Evolutionary conservation across 1,284 basidiomycete genomes (phyloP), one percentile per base, ranked within the genome.

Genomic region (Trichosporon sp.): DNA sequence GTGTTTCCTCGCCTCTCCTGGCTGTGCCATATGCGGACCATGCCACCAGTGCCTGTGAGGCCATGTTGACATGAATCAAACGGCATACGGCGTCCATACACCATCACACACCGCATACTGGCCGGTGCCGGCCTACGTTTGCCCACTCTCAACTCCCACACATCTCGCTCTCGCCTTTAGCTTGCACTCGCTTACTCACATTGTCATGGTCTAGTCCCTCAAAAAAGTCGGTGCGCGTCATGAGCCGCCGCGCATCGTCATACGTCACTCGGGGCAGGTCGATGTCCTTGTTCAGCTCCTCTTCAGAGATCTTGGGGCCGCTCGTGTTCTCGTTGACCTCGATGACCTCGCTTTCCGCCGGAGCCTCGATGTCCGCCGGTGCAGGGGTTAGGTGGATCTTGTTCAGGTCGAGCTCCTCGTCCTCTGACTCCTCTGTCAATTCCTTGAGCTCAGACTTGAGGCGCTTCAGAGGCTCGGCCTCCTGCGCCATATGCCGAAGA

Each of bases 191-290:
- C 8, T 7, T 7, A 71, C 78, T 68, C 61, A 81, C 78, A 69
- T 81, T 79, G 34, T 71, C 69, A 56, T 79, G 75, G 68, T 81
- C 80, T n/a, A 81, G 68, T 1, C 73, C 74, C 75, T 89, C 88
- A 66, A 92, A 79, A 74, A 90, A 92, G 77, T 92, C 91, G 2
- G 89, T 82, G 31, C 90, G 82, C 0, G 90, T 92, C 90, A 91
- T 92, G 59, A 92, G 87, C 73, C 89, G 70, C 46, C 80, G 68
- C 9, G 77, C 80, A 25, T 78, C 76, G 59, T 76, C 75, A 60
- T 73, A 80, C n/a, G 76, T 71, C 14, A 78, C 76, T 19, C 68
- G 69, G 2, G 77, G 76, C 9, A 76, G 49, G 21, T 71, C 66
- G 4, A 74, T 34, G 58, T 78, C 76, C 3, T 64, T 65, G n/a